Percentiles rank a stretch among this genome's conserved stretches.
Evolutionary conservation across 2,329 filamentous ascomycete species (phyloP).

Genomic region (Myrmaecium sp.): DNA sequence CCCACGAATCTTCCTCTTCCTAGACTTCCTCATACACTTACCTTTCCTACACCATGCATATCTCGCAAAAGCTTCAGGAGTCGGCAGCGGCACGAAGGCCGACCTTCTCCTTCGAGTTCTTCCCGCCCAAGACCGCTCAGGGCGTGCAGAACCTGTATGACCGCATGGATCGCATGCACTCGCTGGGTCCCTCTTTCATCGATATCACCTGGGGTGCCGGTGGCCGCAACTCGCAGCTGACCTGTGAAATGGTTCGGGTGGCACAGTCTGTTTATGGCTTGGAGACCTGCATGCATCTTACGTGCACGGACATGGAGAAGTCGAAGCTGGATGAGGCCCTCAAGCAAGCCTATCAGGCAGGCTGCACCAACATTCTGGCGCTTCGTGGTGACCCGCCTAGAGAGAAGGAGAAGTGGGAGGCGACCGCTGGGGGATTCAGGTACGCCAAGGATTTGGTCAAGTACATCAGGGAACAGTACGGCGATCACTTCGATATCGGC

Average conservation of each 20-base stretch:
- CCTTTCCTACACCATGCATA: slow-evolving; percentile 75
- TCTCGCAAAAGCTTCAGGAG: slow-evolving; percentile 77
- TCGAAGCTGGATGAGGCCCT: slow-evolving; percentile 84
- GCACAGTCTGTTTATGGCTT: slow-evolving; percentile 90
- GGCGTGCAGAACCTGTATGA: slow-evolving; percentile 99
- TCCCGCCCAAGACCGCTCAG: slow-evolving; percentile 91
- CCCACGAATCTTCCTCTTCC: too few relatives aligned
- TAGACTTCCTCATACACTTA: too few relatives aligned
- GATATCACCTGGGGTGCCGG: slow-evolving; percentile 98
- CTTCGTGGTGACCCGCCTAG: slow-evolving; percentile 84
- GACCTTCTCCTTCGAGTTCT: slow-evolving; percentile 98
- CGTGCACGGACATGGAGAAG: slow-evolving; percentile 93
- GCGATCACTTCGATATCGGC: slow-evolving; percentile 84
- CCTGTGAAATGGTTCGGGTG: slow-evolving; percentile 93
- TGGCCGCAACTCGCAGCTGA: slow-evolving; percentile 76
- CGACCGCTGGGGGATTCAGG: slow-evolving; percentile 68
- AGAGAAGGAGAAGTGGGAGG: slow-evolving; percentile 88
- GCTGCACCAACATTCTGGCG: slow-evolving; percentile 93
- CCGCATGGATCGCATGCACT: slow-evolving; percentile 97
- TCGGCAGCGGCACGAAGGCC: slow-evolving; percentile 63
- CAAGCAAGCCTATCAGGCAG: slow-evolving; percentile 75
- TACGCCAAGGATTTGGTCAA: slow-evolving; percentile 85
- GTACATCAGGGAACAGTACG: slow-evolving; percentile 64
- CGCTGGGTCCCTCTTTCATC: slow-evolving; percentile 84
- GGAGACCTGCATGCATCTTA: slow-evolving; percentile 98